Conservation (phyloP, 1,139 yeast species). For the Zygosaccharomyces pseudobailii region DNA sequence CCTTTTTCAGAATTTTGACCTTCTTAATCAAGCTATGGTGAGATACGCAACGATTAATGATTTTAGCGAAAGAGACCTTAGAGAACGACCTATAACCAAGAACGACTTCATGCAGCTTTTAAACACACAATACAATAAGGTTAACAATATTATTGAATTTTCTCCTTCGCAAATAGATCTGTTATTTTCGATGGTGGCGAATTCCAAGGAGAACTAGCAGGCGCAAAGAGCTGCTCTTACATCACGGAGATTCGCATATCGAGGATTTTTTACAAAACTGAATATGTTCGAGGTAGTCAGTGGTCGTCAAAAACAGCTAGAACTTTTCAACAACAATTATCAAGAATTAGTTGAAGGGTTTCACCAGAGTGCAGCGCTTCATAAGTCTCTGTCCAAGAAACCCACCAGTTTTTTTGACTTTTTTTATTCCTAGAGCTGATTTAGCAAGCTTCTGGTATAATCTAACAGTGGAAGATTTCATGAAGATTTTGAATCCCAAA, state of each 20-base stretch:
- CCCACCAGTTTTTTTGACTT: slow-evolving; percentile 16
- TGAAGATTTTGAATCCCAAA: slow-evolving; percentile 41
- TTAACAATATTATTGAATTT: slow-evolving; percentile 38
- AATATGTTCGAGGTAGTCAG: slow-evolving; percentile 26
- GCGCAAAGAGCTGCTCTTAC: slow-evolving; percentile 15
- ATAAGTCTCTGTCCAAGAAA: slow-evolving; percentile 7
- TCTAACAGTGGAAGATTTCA: slow-evolving; percentile 40
- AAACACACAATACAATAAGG: slow-evolving; percentile 35
- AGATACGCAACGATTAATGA: slow-evolving; percentile 32
- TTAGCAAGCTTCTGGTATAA: slow-evolving; percentile 17
- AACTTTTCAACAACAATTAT: slow-evolving; percentile 34
- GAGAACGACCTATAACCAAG: slow-evolving; percentile 34
- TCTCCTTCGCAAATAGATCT: slow-evolving; percentile 39
- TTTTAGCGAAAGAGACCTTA: slow-evolving; percentile 26
- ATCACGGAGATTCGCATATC: slow-evolving; percentile 28
- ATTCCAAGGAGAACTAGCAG: slow-evolving; percentile 31
- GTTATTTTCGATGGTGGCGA: slow-evolving; percentile 35
- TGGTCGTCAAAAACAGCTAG: slow-evolving; percentile 21
- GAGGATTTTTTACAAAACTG: slow-evolving; percentile 30
- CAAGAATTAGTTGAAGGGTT: slow-evolving; percentile 33
- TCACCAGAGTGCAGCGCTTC: slow-evolving; percentile 17
- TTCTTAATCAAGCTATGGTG: slow-evolving; percentile 36
- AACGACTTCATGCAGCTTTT: slow-evolving; percentile 35
- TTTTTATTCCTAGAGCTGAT: slow-evolving; percentile 16
- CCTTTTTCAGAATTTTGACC: slow-evolving; percentile 37